phyloP scores from a whole-genome alignment of 192 early-diverging fungal species.

The Coemansia sp. region DNA sequence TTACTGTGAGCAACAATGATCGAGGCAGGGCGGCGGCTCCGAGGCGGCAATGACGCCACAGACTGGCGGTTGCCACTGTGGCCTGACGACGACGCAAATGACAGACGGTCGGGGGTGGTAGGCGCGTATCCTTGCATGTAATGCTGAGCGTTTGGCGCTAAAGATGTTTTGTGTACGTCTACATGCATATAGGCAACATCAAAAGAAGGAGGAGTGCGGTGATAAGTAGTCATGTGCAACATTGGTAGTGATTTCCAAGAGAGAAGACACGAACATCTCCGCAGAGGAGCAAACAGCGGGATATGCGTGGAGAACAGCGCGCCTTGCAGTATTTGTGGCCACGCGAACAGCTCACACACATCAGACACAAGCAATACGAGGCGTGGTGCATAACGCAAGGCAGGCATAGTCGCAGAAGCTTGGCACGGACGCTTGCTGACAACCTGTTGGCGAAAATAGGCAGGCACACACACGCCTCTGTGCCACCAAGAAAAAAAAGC shows the following conservation, averaged over 20 bases:
- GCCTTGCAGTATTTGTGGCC: slow-evolving; percentile 5
- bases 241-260: slow-evolving; percentile 1
- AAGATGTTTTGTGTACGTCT: not conserved
- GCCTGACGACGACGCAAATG: not conserved
- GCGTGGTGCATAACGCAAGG: slow-evolving; percentile 8
- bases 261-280: not conserved
- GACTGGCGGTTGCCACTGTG: slow-evolving; percentile 2
- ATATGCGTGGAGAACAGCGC: slow-evolving; percentile 7
- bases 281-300: not conserved
- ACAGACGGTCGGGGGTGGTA: slow-evolving; percentile 1
- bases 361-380: slow-evolving; percentile 1
- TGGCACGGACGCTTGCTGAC: slow-evolving; percentile 4
- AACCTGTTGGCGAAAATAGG: slow-evolving; percentile 1
- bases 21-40: slow-evolving; percentile 6
- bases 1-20: not conserved
- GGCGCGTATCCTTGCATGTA: not conserved
- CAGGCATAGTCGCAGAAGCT: slow-evolving; percentile 5
- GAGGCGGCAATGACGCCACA: slow-evolving; percentile 6
- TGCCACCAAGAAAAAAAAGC: not conserved
- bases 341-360: slow-evolving; percentile 1
- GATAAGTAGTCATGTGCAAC: slow-evolving; percentile 11
- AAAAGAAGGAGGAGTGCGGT: not conserved
- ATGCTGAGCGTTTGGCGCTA: slow-evolving; percentile 2
- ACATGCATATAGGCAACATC: not conserved
- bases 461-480: not conserved